Evolutionary conservation across 306 rosid genomes (phyloP), one percentile per base, ranked within the genome.

Genomic region (Rosa lucieae): DNA sequence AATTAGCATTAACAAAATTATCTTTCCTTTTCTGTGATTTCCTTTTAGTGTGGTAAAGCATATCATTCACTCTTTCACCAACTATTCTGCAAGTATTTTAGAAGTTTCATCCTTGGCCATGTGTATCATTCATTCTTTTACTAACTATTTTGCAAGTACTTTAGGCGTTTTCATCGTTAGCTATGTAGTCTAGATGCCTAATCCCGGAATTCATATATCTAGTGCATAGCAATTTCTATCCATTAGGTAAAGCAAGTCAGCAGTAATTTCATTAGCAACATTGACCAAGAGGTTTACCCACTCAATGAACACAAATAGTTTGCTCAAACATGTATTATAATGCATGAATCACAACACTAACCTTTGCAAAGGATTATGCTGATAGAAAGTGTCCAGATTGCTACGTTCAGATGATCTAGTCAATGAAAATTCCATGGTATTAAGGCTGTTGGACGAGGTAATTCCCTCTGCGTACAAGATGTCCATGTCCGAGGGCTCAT

Each of bases 401-500:
- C 79, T 85, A 39, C 86, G 89, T 37, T 48, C 76, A 44, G 67
- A 61, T 71, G 79, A 79, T 48, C 68, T 56, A 6, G 92, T 89
- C 77, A 88, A 90, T 52, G 84, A 82, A 80, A 91, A 90, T 67
- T 91, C 93, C 89, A 91, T 78, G 14, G 81, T 85, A 78, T 80
- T 70, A 81, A 93, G 81, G 76, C 92, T 75, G 48, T 91, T 87
- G 78, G 85, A 90, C 37, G 83, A 68, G 84, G 83, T 80, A 17
- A 93, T 81, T 66, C 98, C 97, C 80, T 93, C 95, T 12, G 95
- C 92, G 48, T 85, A 93, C 87, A 91, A 76, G 81, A 93, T 90
- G 75, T 93, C 98, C 61, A 68, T 88, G 68, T 90, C 92, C 53
- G 88, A 79, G 75, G 92, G 97, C 81, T 85, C 90, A 46, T 87